phyloP scores from a whole-genome alignment of 179 eudicot species.

The Silene noctiflora region DNA sequence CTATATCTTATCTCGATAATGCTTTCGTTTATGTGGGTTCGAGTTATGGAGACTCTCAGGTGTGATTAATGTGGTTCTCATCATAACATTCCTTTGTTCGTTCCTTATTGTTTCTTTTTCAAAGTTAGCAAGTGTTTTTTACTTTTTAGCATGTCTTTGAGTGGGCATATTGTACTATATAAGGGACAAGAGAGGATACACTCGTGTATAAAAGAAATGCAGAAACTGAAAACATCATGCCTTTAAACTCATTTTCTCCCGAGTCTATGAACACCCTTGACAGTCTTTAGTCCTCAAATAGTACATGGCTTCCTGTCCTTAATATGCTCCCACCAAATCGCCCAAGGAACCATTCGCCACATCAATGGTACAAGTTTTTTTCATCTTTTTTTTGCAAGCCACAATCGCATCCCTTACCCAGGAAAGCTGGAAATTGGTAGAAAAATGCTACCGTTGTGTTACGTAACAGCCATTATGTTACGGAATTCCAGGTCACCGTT shows the following conservation, averaged over 20 bases:
- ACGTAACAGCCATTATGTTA: too few relatives aligned
- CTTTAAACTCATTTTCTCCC: background rate
- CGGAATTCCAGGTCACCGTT: too few relatives aligned
- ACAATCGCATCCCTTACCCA: too few relatives aligned
- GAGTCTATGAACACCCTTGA: background rate
- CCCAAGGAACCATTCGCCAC: background rate
- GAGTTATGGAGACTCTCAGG: slow-evolving; percentile 99
- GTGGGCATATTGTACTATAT: background rate
- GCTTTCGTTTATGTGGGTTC: slow-evolving; percentile 89
- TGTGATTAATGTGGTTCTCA: slow-evolving; percentile 24
- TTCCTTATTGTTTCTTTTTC: background rate
- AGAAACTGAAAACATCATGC: background rate
- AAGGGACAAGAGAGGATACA: background rate
- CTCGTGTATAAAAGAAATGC: background rate
- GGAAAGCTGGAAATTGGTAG: background rate
- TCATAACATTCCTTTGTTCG: background rate
- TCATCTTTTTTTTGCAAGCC: too few relatives aligned
- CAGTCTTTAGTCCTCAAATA: background rate
- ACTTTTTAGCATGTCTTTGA: background rate
- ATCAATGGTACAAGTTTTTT: too few relatives aligned
- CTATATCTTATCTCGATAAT: slow-evolving; percentile 95
- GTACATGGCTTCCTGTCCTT: background rate
- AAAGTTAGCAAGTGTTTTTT: background rate
- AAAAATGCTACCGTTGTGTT: background rate
- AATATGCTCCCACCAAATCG: background rate